A percentile compares a stretch with the other conserved stretches of the same genome.
phyloP scores from a whole-genome alignment of 2,329 filamentous ascomycete species.

The Scopulariopsis brevicaulis region DNA sequence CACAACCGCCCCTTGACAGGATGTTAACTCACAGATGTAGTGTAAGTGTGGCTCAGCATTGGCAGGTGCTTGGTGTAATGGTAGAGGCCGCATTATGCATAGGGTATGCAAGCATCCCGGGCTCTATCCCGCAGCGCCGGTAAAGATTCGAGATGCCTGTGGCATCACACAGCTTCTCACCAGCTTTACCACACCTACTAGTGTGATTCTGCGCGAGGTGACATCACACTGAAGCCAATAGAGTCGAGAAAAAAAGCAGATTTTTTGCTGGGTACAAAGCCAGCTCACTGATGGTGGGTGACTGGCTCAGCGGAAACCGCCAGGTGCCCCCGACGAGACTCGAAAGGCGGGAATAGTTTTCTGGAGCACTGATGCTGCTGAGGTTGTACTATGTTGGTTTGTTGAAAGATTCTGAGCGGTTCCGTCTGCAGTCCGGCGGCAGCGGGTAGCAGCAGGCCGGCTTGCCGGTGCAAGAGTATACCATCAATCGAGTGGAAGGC shows the following conservation, averaged over 20 bases:
- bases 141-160: conserved; percentile 1
- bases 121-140: not conserved
- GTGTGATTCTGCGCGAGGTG: not conserved
- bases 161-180: not conserved
- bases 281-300: not conserved
- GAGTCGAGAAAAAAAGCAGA: not conserved
- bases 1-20: not conserved
- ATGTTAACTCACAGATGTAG: not conserved
- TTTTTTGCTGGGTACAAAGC: not conserved
- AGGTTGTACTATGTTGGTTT: not conserved
- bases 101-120: not conserved
- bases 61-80: not conserved
- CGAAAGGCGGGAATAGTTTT: not conserved
- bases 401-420: not conserved
- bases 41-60: not conserved
- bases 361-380: not conserved
- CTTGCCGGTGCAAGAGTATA: not conserved
- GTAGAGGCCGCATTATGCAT: not conserved
- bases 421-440: not conserved
- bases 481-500: not conserved
- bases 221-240: not conserved
- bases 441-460: not conserved
- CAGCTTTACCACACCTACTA: not conserved
- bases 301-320: not conserved
- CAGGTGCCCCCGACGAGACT: not conserved